Evolutionary conservation across 805 yeast genomes (phyloP), one percentile per base, ranked within the genome.

Genomic region (Cyberlindnera petersonii): DNA sequence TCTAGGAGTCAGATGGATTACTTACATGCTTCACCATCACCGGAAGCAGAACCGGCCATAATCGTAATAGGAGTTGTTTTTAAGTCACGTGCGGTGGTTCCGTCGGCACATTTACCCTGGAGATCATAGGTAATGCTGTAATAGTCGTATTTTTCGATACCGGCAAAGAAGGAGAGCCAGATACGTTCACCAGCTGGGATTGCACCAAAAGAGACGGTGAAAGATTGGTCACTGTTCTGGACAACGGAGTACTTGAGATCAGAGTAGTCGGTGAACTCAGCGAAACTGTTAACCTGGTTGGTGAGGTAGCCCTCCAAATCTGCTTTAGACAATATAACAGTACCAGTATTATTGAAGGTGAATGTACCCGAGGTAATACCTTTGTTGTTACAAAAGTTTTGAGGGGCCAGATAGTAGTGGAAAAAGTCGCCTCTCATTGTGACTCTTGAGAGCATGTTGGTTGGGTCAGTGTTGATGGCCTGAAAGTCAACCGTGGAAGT

Each of bases 351-450:
- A 2, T 34, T 22, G 24, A 39, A 18, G 3, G 37, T 37, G 33
- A 46, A 35, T 4, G 42, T 30, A 18, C 49, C 49, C 13, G 35
- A 23, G 2, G 28, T 24, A 28, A 43, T 31, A 8, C 17, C 31
- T 6, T 32, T 26, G n/a, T 26, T 31, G n/a, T 15, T 10, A 30
- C 49, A 43, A 5, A 38, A 6, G 9, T 29, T 13, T 2, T 15
- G 10, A 8, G 41, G 43, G 10, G 43, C 21, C 29, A 27, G 11
- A 31, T 33, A 46, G 33, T 43, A 43, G 35, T 32, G 37, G 31
- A 40, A 40, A 17, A 26, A 23, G 27, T 46, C 50, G 9, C 47
- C 47, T 26, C 41, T 33, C 50, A 46, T 46, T 4, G 47, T 40
- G 24, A 40, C 29, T 40, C 50, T 37, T 11, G 32, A 21, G 6